Conservation (phyloP, 2,329 filamentous ascomycete species). For the Alternaria triticimaculans region DNA sequence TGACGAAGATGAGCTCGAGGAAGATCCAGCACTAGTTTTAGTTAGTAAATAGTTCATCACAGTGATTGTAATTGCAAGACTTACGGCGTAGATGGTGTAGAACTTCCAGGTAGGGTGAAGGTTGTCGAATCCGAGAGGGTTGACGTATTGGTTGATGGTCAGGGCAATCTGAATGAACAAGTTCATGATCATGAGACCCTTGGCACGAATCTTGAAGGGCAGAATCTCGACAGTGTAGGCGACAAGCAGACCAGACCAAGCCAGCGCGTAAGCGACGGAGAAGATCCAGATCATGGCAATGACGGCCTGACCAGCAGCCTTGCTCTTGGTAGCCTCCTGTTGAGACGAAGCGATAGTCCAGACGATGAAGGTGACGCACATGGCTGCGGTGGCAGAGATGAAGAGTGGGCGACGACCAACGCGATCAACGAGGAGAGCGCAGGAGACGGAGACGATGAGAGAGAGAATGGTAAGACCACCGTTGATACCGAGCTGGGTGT, state of each 20-base stretch:
- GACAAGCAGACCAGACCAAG: slow-evolving; percentile 64
- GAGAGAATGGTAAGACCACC: slow-evolving; percentile 66
- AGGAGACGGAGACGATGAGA: slow-evolving; percentile 63
- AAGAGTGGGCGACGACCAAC: slow-evolving; percentile 53
- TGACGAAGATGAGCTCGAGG: slow-evolving; percentile 67
- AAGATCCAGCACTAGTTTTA: slow-evolving; percentile 61
- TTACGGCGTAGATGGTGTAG: slow-evolving; percentile 69
- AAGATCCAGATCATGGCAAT: slow-evolving; percentile 61
- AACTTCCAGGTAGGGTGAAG: slow-evolving; percentile 66
- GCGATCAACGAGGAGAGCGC: slow-evolving; percentile 62
- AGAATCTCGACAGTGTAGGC: slow-evolving; percentile 60
- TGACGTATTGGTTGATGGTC: slow-evolving; percentile 67
- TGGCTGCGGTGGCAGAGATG: slow-evolving; percentile 42
- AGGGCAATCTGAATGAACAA: slow-evolving; percentile 67
- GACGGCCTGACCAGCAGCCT: slow-evolving; percentile 53
- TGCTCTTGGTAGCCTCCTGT: slow-evolving; percentile 55
- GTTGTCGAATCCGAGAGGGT: slow-evolving; percentile 68
- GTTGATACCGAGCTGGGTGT: slow-evolving; percentile 52
- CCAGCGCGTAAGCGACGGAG: slow-evolving; percentile 61
- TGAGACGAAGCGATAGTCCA: slow-evolving; percentile 56
- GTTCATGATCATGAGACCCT: slow-evolving; percentile 64
- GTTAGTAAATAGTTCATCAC: slow-evolving; percentile 11
- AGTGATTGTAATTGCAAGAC: slow-evolving; percentile 15
- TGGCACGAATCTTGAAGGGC: slow-evolving; percentile 58
- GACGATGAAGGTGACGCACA: slow-evolving; percentile 44